A percentile compares a stretch with the other conserved stretches of the same genome.
phyloP scores from a whole-genome alignment of 23 red algal species.

The Gracilaria caudata region DNA sequence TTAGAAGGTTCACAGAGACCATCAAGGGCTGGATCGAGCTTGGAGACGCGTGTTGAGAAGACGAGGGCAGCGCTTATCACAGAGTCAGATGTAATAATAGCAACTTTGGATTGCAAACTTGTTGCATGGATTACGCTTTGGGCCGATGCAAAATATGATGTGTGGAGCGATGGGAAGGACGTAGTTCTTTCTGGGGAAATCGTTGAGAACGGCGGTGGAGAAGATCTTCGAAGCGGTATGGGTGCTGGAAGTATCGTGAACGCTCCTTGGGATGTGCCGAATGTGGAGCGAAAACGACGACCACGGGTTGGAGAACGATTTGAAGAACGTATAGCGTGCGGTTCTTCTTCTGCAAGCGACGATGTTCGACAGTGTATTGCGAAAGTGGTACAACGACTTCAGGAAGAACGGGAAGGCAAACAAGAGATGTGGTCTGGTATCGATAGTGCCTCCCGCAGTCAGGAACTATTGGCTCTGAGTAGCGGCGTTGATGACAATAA shows the following conservation, averaged over 20 bases:
- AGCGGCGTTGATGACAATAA: neutral
- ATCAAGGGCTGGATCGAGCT: neutral
- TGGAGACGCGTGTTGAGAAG: conserved; percentile 63
- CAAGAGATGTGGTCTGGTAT: conserved; percentile 10
- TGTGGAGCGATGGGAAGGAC: conserved; percentile 55
- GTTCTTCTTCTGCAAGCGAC: conserved; percentile 50
- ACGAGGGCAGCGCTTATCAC: conserved; percentile 67
- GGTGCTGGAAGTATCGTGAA: conserved; percentile 16
- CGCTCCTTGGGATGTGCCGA: conserved; percentile 48
- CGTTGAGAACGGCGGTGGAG: neutral
- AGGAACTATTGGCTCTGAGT: conserved; percentile 15
- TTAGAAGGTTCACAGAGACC: neutral
- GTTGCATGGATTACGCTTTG: conserved; percentile 57
- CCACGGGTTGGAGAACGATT: conserved; percentile 37
- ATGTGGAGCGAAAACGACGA: conserved; percentile 21
- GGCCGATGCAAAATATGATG: conserved; percentile 32
- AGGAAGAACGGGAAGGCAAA: conserved; percentile 37
- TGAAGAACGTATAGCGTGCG: conserved; percentile 40
- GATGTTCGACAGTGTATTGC: conserved; percentile 20
- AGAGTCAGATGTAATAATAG: conserved; percentile 52
- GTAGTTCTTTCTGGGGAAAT: conserved; percentile 19
- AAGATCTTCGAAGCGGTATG: neutral
- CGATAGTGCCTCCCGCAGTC: neutral
- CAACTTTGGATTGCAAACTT: conserved; percentile 67
- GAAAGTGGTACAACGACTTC: conserved; percentile 9